Percentiles rank a stretch among this genome's conserved stretches.
These are phyloP conservation scores for Gillenia trifoliata DNA, from an alignment of 306 rosid species.

Conservation along the genomic window DNA sequence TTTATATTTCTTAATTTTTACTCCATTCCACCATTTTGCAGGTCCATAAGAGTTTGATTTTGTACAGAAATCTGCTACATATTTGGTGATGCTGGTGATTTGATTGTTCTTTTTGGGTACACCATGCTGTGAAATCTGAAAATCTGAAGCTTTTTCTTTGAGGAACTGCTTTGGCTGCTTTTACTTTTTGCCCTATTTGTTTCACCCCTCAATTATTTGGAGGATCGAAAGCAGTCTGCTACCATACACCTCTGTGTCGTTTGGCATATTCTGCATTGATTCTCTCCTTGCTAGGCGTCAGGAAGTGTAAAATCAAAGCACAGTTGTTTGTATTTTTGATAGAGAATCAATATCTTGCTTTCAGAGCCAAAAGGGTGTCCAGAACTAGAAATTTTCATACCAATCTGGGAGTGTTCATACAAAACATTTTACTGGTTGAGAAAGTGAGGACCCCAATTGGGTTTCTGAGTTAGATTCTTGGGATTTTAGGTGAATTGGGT, in stretches of 20 bases:
- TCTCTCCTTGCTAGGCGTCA: conserved; percentile 26
- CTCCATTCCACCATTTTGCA: conserved; percentile 7
- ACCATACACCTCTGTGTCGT: conserved; percentile 28
- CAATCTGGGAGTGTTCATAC: conserved; percentile 31
- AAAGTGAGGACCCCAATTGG: conserved; percentile 25
- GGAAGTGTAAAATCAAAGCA: conserved; percentile 4
- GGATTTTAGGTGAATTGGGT: conserved; percentile 31
- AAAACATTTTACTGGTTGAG: conserved; percentile 6
- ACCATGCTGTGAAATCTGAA: conserved; percentile 37
- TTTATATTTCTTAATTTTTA: conserved; percentile 2
- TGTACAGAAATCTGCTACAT: conserved; percentile 7
- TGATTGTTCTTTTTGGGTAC: conserved; percentile 39
- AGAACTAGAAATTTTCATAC: conserved; percentile 25
- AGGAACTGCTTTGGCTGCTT: conserved; percentile 16
- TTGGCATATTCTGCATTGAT: conserved; percentile 17
- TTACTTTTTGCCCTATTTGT: conserved; percentile 33
- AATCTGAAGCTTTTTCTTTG: conserved; percentile 14
- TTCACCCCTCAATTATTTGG: conserved; percentile 49
- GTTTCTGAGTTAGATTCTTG: conserved; percentile 8
- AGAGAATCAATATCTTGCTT: conserved; percentile 36
- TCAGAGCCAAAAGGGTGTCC: conserved; percentile 45
- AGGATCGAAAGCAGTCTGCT: conserved; percentile 31
- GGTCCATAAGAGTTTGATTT: background rate
- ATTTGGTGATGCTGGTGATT: conserved; percentile 30
- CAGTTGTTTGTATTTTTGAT: background rate